A percentile compares a stretch with the other conserved stretches of the same genome.
These are phyloP conservation scores for Exophiala bonariae DNA, from an alignment of 2,329 filamentous ascomycete species.

Conservation along the genomic window DNA sequence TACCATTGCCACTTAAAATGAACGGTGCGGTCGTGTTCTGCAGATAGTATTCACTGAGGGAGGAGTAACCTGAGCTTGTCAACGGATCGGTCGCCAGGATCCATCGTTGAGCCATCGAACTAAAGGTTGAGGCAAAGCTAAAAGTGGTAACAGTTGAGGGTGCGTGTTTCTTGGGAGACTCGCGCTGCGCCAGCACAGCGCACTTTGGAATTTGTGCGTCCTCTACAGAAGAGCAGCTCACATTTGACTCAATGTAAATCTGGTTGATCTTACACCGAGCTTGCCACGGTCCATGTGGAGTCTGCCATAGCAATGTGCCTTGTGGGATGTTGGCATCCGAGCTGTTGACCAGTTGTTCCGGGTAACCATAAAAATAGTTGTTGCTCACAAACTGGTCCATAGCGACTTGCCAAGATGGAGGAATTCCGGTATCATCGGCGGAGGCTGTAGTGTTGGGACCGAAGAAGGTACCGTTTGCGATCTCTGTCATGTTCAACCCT, in stretches of 20 bases:
- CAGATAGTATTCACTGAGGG: slow-evolving; percentile 19
- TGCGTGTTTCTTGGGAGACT: slow-evolving; percentile 11
- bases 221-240: slow-evolving; percentile 9
- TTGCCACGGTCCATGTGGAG: slow-evolving; percentile 13
- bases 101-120: slow-evolving; percentile 7
- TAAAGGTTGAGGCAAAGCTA: slow-evolving; percentile 17
- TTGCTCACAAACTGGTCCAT: slow-evolving; percentile 18
- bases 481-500: slow-evolving; percentile 13
- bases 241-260: slow-evolving; percentile 19
- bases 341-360: slow-evolving; percentile 14
- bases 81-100: slow-evolving; percentile 18
- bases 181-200: slow-evolving; percentile 12
- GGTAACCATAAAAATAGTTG: slow-evolving; percentile 14
- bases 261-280: slow-evolving; percentile 20
- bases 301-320: slow-evolving; percentile 20
- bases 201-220: slow-evolving; percentile 11
- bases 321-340: slow-evolving; percentile 12
- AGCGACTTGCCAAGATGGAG: slow-evolving; percentile 17
- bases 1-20: slow-evolving; percentile 19
- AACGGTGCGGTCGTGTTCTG: slow-evolving; percentile 17
- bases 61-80: slow-evolving; percentile 14
- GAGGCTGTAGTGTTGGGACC: slow-evolving; percentile 13
- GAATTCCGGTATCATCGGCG: slow-evolving; percentile 2
- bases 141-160: slow-evolving; percentile 17
- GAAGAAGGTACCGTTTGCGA: slow-evolving; percentile 13